A percentile compares a stretch with the other conserved stretches of the same genome.
phyloP scores from a whole-genome alignment of 768 basidiomycete genomes.

The Leccinellum rugosiceps region DNA sequence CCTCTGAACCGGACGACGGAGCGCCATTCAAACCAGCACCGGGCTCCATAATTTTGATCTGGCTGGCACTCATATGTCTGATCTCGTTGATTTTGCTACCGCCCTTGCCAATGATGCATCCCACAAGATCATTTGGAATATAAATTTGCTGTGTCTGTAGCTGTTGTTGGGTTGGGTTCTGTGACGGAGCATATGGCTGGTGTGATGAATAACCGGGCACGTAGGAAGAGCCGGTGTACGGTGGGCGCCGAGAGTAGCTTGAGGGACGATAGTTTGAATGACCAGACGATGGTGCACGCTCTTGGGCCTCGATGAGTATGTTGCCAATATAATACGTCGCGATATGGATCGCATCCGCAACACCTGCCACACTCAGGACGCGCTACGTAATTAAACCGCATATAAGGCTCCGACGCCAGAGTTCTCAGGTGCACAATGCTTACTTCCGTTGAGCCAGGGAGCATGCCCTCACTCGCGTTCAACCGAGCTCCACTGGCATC shows the following conservation, averaged over 20 bases:
- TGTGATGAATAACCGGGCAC: slow-evolving; percentile 58
- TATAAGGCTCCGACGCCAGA: slow-evolving; percentile 5
- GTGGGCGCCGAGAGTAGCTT: slow-evolving; percentile 48
- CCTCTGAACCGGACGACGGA: slow-evolving; percentile 72
- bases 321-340: slow-evolving; percentile 99
- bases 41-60: slow-evolving; percentile 99
- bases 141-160: slow-evolving; percentile 97
- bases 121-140: slow-evolving; percentile 96
- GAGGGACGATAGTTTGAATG: slow-evolving; percentile 63
- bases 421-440: slow-evolving; percentile 16
- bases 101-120: slow-evolving; percentile 96
- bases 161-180: slow-evolving; percentile 65
- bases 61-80: slow-evolving; percentile 88
- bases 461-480: slow-evolving; percentile 97
- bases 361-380: slow-evolving; percentile 95
- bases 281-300: slow-evolving; percentile 70
- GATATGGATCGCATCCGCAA: slow-evolving; percentile 98
- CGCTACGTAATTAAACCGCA: slow-evolving; percentile 67
- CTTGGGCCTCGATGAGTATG: slow-evolving; percentile 91
- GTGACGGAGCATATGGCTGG: slow-evolving; percentile 46
- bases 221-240: slow-evolving; percentile 58
- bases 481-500: slow-evolving; percentile 95
- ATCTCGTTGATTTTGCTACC: slow-evolving; percentile 99
- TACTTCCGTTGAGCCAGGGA: slow-evolving; percentile 99
- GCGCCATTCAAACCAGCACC: slow-evolving; percentile 76